Base-by-base conservation (phyloP, 1,284 basidiomycete genomes). In the Neolentinus lepideus region DNA sequence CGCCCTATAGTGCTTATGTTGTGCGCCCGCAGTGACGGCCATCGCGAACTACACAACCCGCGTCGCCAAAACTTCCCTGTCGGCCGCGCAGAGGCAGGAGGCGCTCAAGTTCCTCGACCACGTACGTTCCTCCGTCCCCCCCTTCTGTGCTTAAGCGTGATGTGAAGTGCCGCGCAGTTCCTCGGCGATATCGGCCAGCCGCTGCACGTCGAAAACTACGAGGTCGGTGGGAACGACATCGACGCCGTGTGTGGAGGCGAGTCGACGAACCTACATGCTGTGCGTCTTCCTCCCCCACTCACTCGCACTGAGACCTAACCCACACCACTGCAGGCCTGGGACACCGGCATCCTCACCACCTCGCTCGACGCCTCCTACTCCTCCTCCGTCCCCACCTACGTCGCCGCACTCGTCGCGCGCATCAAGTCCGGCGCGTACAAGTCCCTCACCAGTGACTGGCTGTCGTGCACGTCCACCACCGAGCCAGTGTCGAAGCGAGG, bases 21-120 rank as follows among this genome's bases (percentile, higher is more conserved):
- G 4, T 27, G n/a, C 25, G 25, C 22, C 9, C 21, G 25, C 21
- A 79, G 77, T 80, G 56, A 72, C 69, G 47, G 79, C 79, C 16
- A 80, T 80, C 57, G 76, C 79, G 2, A 81, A 81, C 64, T 81
- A 81, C 59, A 82, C 79, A 1, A 69, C 66, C 14, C 74, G 78
- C n/a, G 71, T 80, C 2, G 67, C 73, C 10, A 66, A 77, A 52
- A 72, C 73, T 2, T 68, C 66, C 3, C 67, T 80, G 11, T 70
- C 68, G 45, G 68, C 67, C 10, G 62, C 66, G 2, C 76, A 80
- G 59, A 64, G 69, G 9, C 74, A 77, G 59, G 75, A 81, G 58
- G 79, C 79, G 10, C 65, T 82, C 43, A 76, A 76, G 61, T 82
- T 81, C 61, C 62, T 81, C 22, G 63, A 72, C 55, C 73, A 75